Evolutionary conservation across 1,284 basidiomycete genomes (phyloP).

Genomic region (Coniferiporia sulphurascens): DNA sequence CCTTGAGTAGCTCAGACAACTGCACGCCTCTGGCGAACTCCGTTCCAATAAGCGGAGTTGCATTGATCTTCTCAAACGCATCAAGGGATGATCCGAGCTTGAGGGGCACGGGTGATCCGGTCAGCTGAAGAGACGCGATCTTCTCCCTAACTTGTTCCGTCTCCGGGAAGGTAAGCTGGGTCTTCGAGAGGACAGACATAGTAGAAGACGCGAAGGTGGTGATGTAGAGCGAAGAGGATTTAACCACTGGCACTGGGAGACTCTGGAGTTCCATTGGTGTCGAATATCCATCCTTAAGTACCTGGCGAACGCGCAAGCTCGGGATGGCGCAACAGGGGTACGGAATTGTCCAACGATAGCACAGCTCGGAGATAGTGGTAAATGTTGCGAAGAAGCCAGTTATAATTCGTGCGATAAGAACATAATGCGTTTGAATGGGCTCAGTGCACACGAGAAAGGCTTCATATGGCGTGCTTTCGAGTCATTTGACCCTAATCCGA

Average conservation of each 20-base stretch:
- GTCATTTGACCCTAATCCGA: neutral
- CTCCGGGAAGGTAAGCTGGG: slow-evolving; percentile 8
- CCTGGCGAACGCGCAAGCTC: neutral
- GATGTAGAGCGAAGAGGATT: neutral
- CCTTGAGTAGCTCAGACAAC: slow-evolving; percentile 34
- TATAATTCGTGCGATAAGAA: neutral
- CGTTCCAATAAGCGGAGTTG: slow-evolving; percentile 35
- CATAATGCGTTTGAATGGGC: too few species aligned
- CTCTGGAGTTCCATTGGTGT: neutral
- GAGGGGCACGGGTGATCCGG: slow-evolving; percentile 13
- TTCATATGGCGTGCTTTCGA: neutral
- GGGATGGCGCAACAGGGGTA: neutral
- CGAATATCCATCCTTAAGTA: neutral
- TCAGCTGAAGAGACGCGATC: slow-evolving; percentile 8
- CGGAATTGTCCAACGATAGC: neutral
- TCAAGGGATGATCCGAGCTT: slow-evolving; percentile 14
- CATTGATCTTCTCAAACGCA: slow-evolving; percentile 17
- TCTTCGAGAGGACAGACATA: slow-evolving; percentile 9
- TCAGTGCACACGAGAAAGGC: neutral
- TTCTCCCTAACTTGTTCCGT: slow-evolving; percentile 5
- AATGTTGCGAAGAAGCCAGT: neutral
- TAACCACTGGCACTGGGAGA: neutral
- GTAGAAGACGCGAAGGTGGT: too few species aligned
- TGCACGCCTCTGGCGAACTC: slow-evolving; percentile 37
- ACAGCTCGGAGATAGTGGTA: neutral